Conservation (phyloP, 768 basidiomycete species). For the Xanthoconium purpureum region DNA sequence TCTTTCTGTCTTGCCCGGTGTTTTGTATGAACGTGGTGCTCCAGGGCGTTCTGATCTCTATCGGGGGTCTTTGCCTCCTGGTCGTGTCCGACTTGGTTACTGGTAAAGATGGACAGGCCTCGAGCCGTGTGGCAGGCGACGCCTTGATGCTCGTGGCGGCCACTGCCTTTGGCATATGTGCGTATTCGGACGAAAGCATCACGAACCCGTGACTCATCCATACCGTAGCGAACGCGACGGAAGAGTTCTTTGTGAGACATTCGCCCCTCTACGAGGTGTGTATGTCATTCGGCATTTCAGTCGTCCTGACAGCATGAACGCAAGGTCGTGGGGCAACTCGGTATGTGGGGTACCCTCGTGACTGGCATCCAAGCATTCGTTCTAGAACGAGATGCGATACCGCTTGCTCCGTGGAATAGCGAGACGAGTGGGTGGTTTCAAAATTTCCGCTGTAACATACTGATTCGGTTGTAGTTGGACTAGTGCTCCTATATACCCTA, state of each 20-base stretch:
- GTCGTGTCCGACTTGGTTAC: constrained; percentile 76
- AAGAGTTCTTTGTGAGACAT: constrained; percentile 81
- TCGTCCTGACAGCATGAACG: background rate
- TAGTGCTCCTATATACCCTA: constrained; percentile 45
- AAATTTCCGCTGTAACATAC: constrained; percentile 31
- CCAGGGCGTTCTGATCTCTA: constrained; percentile 69
- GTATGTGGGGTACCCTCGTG: constrained; percentile 79
- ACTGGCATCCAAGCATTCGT: constrained; percentile 71
- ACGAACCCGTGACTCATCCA: background rate
- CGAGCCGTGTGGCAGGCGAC: constrained; percentile 69
- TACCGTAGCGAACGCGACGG: constrained; percentile 73
- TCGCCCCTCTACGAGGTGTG: constrained; percentile 74
- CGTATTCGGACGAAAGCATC: constrained; percentile 25
- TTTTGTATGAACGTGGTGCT: background rate
- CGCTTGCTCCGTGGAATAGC: constrained; percentile 64
- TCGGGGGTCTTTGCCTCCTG: constrained; percentile 72
- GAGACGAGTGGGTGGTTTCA: constrained; percentile 49
- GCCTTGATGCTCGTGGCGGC: constrained; percentile 84
- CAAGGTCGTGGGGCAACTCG: constrained; percentile 78
- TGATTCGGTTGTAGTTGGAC: constrained; percentile 40
- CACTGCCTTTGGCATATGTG: constrained; percentile 81
- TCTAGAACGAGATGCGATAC: constrained; percentile 66
- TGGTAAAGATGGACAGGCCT: constrained; percentile 65
- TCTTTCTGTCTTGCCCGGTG: background rate
- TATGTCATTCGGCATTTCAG: background rate